A percentile compares a stretch with the other conserved stretches of the same genome.
These are phyloP conservation scores for Lecanicillium sp. DNA, from an alignment of 2,329 filamentous ascomycete genomes.

Conservation along the genomic window DNA sequence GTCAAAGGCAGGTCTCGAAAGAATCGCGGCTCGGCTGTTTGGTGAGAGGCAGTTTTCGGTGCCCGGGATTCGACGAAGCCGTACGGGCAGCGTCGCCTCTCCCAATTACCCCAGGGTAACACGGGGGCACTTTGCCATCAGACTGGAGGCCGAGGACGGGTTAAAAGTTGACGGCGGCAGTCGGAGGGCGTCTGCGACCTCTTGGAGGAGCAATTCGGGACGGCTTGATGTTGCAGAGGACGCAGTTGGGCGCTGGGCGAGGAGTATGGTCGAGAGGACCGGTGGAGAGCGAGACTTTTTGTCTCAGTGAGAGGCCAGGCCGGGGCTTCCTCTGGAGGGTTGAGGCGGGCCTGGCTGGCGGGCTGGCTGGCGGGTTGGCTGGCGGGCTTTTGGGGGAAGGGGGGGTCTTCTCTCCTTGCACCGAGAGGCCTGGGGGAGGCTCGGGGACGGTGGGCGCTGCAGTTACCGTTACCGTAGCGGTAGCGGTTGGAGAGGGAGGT, in stretches of 20 bases:
- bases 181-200: no score
- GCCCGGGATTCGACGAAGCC: conserved; percentile 12
- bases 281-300: conserved; percentile 5
- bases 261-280: not conserved
- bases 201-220: no score
- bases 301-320: conserved; percentile 8
- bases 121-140: conserved; percentile 10
- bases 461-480: no score
- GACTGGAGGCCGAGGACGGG: not conserved
- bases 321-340: not conserved
- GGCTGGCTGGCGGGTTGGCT: no score
- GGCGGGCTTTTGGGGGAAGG: no score
- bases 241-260: not conserved
- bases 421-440: no score
- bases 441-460: no score
- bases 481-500: no score
- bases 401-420: no score
- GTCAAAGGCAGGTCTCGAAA: not conserved
- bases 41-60: conserved; percentile 6
- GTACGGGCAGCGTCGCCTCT: conserved; percentile 13
- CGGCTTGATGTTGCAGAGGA: no score
- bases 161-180: not conserved
- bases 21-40: not conserved
- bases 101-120: conserved; percentile 13
- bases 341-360: not conserved